Base-by-base conservation (phyloP, 495 filamentous ascomycete genomes). In the Aspergillus taichungensis region DNA sequence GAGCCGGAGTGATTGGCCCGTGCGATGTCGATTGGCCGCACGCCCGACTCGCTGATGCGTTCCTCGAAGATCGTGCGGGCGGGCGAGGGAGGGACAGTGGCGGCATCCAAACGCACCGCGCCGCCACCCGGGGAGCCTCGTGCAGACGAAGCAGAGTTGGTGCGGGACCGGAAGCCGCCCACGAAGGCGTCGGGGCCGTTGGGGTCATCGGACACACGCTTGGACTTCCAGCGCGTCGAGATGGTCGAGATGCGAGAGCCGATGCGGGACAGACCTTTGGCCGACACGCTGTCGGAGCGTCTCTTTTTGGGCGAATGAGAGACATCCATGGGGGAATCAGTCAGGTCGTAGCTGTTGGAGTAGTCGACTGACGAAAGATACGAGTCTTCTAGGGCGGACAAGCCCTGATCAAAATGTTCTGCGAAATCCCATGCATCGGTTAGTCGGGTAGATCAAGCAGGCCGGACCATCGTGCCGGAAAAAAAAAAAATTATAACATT, bases 241-340 rank as follows among this genome's bases (percentile, higher is more conserved):
- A 92, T 72, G 30, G 82, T 88, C 3, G 85, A 83, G 44, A 92
- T 82, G 42, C 79, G 76, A 3, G 79, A 80, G 37, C 82, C 77
- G 46, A 91, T 64, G 34, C 84, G 77, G 30, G 79, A 76, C 24
- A 86, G 73, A 43, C 87, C 73, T 37, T 72, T 77, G 45, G 75
- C 69, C n/a, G 84, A 71, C 0, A 76, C 74, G 37, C 83, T 83
- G 30, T 78, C 78, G 6, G 79, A 84, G 40, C 82, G 69, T 41
- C 80, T 76, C 50, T 81, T 83, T 50, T 81, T 84, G 8, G 58
- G 67, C 45, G 58, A 75, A 40, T 48, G 63, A 11, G 67, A 59
- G 40, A 74, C 74, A 45, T 85, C 82, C 52, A 77, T 74, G 49
- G 82, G 77, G 51, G 76, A 74, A 49, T 76, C 74, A 13, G 66